Evolutionary conservation across 768 basidiomycete species (phyloP), one percentile per base, ranked within the genome.

Genomic region (Trametes cubensis): DNA sequence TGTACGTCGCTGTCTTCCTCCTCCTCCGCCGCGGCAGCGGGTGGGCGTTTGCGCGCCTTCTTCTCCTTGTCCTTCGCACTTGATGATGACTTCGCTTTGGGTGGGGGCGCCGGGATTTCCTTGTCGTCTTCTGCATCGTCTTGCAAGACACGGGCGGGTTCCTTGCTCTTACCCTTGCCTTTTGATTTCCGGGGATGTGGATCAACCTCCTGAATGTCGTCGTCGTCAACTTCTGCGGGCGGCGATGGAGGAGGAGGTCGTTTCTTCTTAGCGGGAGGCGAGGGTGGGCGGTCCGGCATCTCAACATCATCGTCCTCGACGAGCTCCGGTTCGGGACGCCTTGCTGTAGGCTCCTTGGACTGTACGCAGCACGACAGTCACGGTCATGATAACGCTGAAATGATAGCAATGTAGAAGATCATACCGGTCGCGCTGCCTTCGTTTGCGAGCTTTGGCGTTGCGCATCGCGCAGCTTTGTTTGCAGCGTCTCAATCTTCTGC

Each of bases 201-300:
- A 2, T 59, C 67, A 7, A 73, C 55, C 15, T 74, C 60, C 54
- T 76, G 72, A 6, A 77, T 62, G 13, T 78, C 77, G 49, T 73
- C 73, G 26, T 64, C 65, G 26, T 51, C 53, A 39, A 69, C 66
- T 1, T 40, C 59, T 6, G 23, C 42, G 6, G 54, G 20, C 28
- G 38, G 42, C 40, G 41, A 30, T 30, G 42, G 6, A 23, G 51
- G 45, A 23, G 61, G 23, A 21, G 58, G 57, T 17, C 47, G 46
- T 46, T 54, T 54, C 47, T 57, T 52, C 57, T 30, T 45, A 23
- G 20, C 58, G 44, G 55, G 56, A 42, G 45, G 54, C 34, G 55
- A 65, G n/a, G 70, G 64, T 21, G 67, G 67, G 5, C 61, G 65
- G 40, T 59, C 58, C 23, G 60, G 56, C 23, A 58, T 50, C 28